Evolutionary conservation across 345 rosid species (phyloP), one percentile per base, ranked within the genome.

Genomic region (Hevea brasiliensis): DNA sequence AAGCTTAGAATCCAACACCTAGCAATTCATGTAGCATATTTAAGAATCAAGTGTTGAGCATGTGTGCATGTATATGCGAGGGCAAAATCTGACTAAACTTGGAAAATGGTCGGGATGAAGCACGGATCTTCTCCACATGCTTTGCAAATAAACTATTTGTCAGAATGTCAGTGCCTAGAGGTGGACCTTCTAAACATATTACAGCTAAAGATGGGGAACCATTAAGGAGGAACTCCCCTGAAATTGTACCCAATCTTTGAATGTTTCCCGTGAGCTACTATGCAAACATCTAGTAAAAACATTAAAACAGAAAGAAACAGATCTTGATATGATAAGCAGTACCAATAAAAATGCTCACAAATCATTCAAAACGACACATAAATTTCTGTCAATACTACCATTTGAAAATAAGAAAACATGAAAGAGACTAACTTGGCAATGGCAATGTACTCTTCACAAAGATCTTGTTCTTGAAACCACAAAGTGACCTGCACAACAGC

Each of bases 151-250:
- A 81, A 81, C 82, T 83, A 66, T 90, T 89, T 44, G 90, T 63
- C 58, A 94, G 96, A 81, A 94, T 85, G 82, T 94, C 97, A 0
- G 84, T 81, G 57, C 96, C 96, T 6, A 89, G 81, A 37, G 97
- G 87, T 4, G 98, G 98, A 71, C 98, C 98, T 88, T 94, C 98
- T 10, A 90, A 61, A 80, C 88, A 94, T 67, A 90, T 79, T 48
- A 90, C 84, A 27, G 88, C 88, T 81, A 82, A 84, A 68, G 87
- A 84, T n/a, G 96, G 96, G 44, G 85, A 80, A 58, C 84, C 90
- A 75, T 90, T 94, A 29, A 94, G 83, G 48, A 90, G 94, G 86
- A 94, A 94, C 85, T 88, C 86, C 98, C 98, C 53, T 86, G 84
- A 80, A 95, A 64, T 72, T 79, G 79, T 56, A 74, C 80, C 99